Conservation (phyloP, 2,329 filamentous ascomycete species). For the Fusarium penzigii region DNA sequence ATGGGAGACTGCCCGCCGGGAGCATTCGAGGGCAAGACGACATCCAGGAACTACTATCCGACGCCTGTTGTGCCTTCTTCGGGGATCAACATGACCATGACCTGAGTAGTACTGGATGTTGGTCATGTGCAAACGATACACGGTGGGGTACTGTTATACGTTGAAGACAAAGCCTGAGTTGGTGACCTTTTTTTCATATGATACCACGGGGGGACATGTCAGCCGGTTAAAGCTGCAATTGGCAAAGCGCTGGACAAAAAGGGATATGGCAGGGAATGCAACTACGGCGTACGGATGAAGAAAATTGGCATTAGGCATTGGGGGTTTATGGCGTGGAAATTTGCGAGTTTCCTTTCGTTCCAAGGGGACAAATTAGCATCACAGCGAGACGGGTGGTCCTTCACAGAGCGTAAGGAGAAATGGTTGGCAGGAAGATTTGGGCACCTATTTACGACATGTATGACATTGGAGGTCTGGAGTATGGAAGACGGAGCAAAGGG, state of each 20-base stretch:
- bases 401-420: background rate
- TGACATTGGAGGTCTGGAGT: conserved; percentile 16
- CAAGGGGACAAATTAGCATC: conserved; percentile 7
- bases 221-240: no score
- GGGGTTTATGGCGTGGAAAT: conserved; percentile 15
- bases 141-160: background rate
- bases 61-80: conserved; percentile 50
- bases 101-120: conserved; percentile 12
- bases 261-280: conserved; percentile 2
- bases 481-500: conserved; percentile 7
- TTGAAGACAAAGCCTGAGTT: background rate
- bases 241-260: conserved; percentile 5
- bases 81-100: conserved; percentile 46
- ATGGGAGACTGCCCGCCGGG: conserved; percentile 42
- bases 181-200: background rate
- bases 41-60: conserved; percentile 56
- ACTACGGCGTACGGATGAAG: conserved; percentile 8
- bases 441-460: conserved; percentile 23
- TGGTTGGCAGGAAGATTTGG: background rate
- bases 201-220: no score
- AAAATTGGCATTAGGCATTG: conserved; percentile 19
- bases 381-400: conserved; percentile 5
- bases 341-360: conserved; percentile 19
- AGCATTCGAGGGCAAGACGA: conserved; percentile 55
- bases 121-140: background rate